Conservation (phyloP, 2,329 filamentous ascomycete species). For the Colletotrichum coccodes region DNA sequence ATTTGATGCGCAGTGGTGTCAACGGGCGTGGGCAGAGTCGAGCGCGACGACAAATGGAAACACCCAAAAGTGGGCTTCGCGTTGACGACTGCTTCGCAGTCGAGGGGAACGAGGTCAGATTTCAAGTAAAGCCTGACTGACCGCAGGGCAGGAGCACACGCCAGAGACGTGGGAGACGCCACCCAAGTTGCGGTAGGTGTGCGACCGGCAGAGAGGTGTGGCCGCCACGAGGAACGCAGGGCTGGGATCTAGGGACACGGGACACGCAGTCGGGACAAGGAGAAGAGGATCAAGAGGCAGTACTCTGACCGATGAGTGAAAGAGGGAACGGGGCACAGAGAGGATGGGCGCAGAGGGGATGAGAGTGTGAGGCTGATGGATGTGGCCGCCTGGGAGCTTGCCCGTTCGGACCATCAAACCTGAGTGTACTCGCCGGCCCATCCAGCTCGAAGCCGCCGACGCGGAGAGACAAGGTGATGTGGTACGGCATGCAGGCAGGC, state of each 20-base stretch:
- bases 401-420: not conserved
- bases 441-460: not conserved
- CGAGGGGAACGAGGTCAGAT: conserved; percentile 13
- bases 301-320: not conserved
- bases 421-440: not conserved
- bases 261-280: not conserved
- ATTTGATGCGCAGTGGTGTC: conserved; percentile 2
- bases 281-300: not conserved
- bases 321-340: not conserved
- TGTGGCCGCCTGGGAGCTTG: not conserved
- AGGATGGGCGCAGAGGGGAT: not conserved
- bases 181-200: not conserved
- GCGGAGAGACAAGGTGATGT: conserved; percentile 14
- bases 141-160: not conserved
- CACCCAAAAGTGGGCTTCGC: conserved; percentile 16
- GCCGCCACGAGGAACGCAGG: conserved; percentile 13
- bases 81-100: not conserved
- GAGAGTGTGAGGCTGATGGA: conserved; percentile 17
- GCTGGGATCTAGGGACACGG: not conserved
- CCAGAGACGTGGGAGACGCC: not conserved
- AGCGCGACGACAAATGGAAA: conserved; percentile 17
- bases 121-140: conserved; percentile 17
- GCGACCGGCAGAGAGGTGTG: conserved; percentile 9
- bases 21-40: conserved; percentile 5
- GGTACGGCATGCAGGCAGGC: conserved; percentile 10